Base-by-base conservation (phyloP, 441 rosid species). In the California macrophylla region DNA sequence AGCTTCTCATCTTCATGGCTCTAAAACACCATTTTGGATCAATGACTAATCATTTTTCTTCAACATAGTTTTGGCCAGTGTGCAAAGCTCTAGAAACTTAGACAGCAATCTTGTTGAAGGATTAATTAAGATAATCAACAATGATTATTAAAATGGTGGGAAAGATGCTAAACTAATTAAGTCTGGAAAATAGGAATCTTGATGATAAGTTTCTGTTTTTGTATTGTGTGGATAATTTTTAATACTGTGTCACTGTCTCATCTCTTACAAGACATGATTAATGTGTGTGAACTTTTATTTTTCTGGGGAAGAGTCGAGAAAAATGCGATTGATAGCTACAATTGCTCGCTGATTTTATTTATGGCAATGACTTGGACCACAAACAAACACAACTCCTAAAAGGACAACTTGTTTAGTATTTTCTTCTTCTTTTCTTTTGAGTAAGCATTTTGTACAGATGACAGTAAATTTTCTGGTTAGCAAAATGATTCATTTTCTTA, bases 241-340 rank as follows among this genome's bases (percentile, higher is more conserved):
- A 47, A 3, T 47, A 47, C 54, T n/a, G 54, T 47, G 54, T n/a
- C 54, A 47, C 54, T 47, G 20, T 47, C 54, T 15, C 54, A 47
- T 47, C 54, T 47, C 54, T 47, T 40, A 40, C 47, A 40, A 10
- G 47, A 2, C 47, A 40, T 40, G 47, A 40, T 40, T 9, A 40
- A 40, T 40, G 4, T 8, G 0, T 40, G 47, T 40, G 20, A 15
- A 15, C 4, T 47, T 47, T 15, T 47, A 15, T 47, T 47, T n/a
- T 47, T 47, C 20, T 15, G 54, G n/a, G 54, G 54, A 47, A 47
- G 54, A 47, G 54, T 47, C 54, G 54, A 47, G 54, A 47, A 47
- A 47, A 47, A 47, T 47, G 54, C 3, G 54, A 47, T 4, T 47
- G 54, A 15, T 47, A 47, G 54, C 6, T 3, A 2, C 47, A 13